phyloP scores from a whole-genome alignment of 352 stramenopile species.

The Phytophthora constricta region DNA sequence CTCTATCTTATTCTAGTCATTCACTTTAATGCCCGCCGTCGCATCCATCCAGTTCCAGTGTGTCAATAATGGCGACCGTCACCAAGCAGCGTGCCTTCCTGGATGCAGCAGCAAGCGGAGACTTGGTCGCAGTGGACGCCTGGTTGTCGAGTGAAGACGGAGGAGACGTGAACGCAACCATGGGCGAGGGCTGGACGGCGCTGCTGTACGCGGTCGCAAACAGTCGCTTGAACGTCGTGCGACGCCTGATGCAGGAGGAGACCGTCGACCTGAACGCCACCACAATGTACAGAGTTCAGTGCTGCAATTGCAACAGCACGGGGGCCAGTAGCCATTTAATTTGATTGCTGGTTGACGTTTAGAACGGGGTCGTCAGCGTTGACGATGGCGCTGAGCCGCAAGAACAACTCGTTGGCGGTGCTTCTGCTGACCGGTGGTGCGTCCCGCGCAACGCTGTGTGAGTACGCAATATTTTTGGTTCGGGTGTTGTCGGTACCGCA shows the following conservation, averaged over 20 bases:
- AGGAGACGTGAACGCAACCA: conserved; percentile 60
- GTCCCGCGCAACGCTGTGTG: conserved; percentile 57
- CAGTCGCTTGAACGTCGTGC: conserved; percentile 49
- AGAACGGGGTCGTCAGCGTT: conserved; percentile 68
- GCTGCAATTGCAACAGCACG: background rate
- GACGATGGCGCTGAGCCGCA: conserved; percentile 53
- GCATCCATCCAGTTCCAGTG: no score
- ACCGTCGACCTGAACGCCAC: conserved; percentile 61
- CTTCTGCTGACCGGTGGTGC: conserved; percentile 59
- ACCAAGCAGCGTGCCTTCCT: conserved; percentile 44
- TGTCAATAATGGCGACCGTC: background rate
- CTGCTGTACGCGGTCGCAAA: conserved; percentile 71
- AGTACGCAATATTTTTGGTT: background rate
- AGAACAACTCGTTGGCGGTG: conserved; percentile 47
- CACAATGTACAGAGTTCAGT: conserved; percentile 49
- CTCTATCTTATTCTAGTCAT: no score
- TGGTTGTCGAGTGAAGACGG: conserved; percentile 35
- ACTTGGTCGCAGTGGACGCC: conserved; percentile 43
- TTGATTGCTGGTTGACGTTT: background rate
- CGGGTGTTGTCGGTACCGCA: no score
- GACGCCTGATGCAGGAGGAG: conserved; percentile 44
- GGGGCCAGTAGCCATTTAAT: no score
- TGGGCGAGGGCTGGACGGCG: conserved; percentile 74
- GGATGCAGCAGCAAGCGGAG: conserved; percentile 50
- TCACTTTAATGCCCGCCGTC: background rate